Evolutionary conservation across 2,329 filamentous ascomycete genomes (phyloP).

Genomic region (Colletotrichum sp.): DNA sequence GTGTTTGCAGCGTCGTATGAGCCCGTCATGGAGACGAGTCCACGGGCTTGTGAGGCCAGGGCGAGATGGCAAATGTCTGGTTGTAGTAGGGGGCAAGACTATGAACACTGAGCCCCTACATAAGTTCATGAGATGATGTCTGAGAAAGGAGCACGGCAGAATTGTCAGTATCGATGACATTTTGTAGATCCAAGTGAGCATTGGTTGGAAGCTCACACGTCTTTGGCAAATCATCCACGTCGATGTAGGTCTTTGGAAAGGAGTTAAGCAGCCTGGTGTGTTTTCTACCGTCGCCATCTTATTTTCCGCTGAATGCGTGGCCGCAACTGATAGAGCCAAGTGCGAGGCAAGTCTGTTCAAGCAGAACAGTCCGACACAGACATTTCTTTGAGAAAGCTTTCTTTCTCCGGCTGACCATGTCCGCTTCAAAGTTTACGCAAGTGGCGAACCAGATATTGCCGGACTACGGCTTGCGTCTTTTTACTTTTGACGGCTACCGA

Average conservation of each 20-base stretch:
- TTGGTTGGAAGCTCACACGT: too few relatives aligned
- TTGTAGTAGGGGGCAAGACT: not conserved
- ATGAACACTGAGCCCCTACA: too few relatives aligned
- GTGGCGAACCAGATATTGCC: not conserved
- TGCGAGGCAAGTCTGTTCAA: not conserved
- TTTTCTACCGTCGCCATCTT: not conserved
- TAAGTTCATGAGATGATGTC: too few relatives aligned
- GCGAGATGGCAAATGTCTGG: not conserved
- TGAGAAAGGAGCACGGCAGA: too few relatives aligned
- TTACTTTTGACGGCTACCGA: not conserved
- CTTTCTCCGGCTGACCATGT: not conserved
- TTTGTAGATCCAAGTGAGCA: too few relatives aligned
- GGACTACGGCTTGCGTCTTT: not conserved
- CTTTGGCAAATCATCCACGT: too few relatives aligned
- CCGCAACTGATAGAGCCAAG: accelerated
- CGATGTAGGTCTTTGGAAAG: too few relatives aligned
- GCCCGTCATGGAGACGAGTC: not conserved
- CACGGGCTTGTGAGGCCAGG: accelerated
- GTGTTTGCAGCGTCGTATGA: not conserved
- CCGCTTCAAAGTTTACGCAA: not conserved
- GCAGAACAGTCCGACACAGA: not conserved
- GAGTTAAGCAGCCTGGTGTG: too few relatives aligned
- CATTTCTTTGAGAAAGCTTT: not conserved
- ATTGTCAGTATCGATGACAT: too few relatives aligned
- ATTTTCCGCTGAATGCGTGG: not conserved